These are phyloP conservation scores for Persicaria tinctoria DNA, from an alignment of 148 eudicot species.

Conservation along the genomic window DNA sequence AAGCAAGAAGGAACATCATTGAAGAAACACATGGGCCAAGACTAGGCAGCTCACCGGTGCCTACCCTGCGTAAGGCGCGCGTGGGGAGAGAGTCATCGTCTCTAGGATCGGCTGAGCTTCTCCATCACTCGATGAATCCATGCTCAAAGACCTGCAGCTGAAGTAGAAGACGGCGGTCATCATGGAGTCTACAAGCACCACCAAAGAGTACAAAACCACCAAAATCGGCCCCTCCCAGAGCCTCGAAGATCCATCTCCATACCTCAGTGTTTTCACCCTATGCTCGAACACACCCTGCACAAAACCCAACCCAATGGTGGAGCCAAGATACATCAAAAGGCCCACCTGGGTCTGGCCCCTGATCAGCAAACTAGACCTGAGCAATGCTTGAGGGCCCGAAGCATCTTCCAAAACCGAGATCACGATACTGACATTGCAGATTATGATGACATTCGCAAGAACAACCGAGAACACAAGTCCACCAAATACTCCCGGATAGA, in stretches of 20 bases:
- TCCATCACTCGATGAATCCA: conserved; percentile 43
- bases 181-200: conserved; percentile 79
- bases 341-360: conserved; percentile 67
- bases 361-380: conserved; percentile 34
- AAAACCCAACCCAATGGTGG: conserved; percentile 75
- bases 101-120: conserved; percentile 62
- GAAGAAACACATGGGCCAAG: too few species aligned
- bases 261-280: conserved; percentile 74
- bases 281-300: conserved; percentile 91
- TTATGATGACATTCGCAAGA: conserved; percentile 35
- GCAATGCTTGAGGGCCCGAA: conserved; percentile 34
- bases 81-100: conserved; percentile 39
- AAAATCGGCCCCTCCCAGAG: conserved; percentile 92
- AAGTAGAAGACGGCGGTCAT: conserved; percentile 88
- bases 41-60: not conserved
- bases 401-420: conserved; percentile 43
- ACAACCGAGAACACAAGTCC: conserved; percentile 34
- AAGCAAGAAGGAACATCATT: too few species aligned
- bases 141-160: conserved; percentile 67
- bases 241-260: conserved; percentile 75
- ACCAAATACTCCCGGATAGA: conserved; percentile 26
- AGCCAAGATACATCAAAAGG: conserved; percentile 70
- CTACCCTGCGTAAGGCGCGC: not conserved
- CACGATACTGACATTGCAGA: conserved; percentile 34
- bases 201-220: conserved; percentile 84